A percentile compares a stretch with the other conserved stretches of the same genome.
phyloP scores from a whole-genome alignment of 805 yeast species.

The Saccharomycopsis sp. region DNA sequence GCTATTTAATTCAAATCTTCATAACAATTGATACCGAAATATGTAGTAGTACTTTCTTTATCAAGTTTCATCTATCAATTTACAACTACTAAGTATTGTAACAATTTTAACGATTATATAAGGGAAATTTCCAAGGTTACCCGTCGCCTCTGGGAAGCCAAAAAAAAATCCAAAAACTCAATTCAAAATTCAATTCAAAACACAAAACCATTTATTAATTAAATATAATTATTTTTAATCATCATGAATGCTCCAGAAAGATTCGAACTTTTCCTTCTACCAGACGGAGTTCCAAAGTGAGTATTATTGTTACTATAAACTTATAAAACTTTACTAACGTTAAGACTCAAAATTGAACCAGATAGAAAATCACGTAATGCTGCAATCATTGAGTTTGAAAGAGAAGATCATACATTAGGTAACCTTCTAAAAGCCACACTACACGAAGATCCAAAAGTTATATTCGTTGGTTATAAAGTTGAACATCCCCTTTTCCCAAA shows the following conservation, averaged over 20 bases:
- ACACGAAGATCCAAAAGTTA: slow-evolving; percentile 75
- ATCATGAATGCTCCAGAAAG: slow-evolving; percentile 99
- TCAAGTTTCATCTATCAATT: too few relatives aligned
- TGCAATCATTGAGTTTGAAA: slow-evolving; percentile 82
- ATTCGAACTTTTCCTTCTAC: slow-evolving; percentile 89
- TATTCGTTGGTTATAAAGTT: slow-evolving; percentile 94
- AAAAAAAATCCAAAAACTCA: too few relatives aligned
- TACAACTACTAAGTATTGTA: too few relatives aligned
- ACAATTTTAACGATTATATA: too few relatives aligned
- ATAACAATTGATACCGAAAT: too few relatives aligned
- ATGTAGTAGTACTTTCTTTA: too few relatives aligned
- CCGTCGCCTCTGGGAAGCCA: too few relatives aligned
- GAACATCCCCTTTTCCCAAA: slow-evolving; percentile 97
- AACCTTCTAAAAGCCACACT: slow-evolving; percentile 81
- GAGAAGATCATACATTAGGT: slow-evolving; percentile 96
- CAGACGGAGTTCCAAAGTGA: slow-evolving; percentile 94
- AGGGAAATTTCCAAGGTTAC: too few relatives aligned
- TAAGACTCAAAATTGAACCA: slow-evolving; percentile 72
- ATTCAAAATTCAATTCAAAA: too few relatives aligned
- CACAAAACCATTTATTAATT: too few relatives aligned
- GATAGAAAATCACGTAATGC: slow-evolving; percentile 95
- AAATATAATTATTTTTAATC: not conserved
- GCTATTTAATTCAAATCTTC: too few relatives aligned
- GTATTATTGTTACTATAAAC: slow-evolving; percentile 25
- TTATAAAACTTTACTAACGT: too few relatives aligned